These are phyloP conservation scores for Isatis lusitanica DNA, from an alignment of 441 rosid species.

Conservation along the genomic window DNA sequence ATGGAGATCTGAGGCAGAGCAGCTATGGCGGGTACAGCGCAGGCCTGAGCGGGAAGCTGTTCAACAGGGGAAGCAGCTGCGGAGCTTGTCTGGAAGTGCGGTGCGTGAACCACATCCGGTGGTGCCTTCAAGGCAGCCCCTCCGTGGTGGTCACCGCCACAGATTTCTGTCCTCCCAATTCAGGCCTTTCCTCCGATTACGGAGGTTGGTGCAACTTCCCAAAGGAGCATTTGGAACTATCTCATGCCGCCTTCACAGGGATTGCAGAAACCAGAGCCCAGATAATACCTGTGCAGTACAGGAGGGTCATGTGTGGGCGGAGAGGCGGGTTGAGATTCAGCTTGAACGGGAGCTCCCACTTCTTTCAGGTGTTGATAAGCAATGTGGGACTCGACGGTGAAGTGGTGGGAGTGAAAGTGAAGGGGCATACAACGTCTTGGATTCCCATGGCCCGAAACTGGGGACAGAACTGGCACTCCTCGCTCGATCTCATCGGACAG, in stretches of 20 bases:
- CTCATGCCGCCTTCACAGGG: constrained; percentile 80
- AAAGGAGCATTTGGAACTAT: constrained; percentile 82
- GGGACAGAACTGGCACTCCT: constrained; percentile 90
- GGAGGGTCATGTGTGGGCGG: constrained; percentile 73
- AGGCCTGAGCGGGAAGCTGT: constrained; percentile 74
- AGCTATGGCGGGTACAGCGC: constrained; percentile 73
- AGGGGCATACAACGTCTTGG: constrained; percentile 91
- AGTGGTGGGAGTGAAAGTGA: constrained; percentile 76
- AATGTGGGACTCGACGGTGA: constrained; percentile 83
- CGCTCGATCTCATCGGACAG: constrained; percentile 67
- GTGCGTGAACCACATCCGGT: constrained; percentile 81
- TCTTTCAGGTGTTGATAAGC: constrained; percentile 70
- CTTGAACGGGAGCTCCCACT: constrained; percentile 63
- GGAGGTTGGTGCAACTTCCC: constrained; percentile 97
- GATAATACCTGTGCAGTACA: constrained; percentile 72
- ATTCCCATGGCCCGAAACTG: constrained; percentile 90
- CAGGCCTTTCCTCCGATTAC: constrained; percentile 73
- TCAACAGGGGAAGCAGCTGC: constrained; percentile 78
- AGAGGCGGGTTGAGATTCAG: constrained; percentile 75
- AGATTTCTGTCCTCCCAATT: constrained; percentile 90
- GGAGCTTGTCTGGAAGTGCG: constrained; percentile 88
- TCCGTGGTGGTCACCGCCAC: constrained; percentile 82
- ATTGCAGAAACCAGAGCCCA: constrained; percentile 75
- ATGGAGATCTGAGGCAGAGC: constrained; percentile 72
- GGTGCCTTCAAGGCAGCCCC: constrained; percentile 90